Base-by-base conservation (phyloP, 2,329 filamentous ascomycete species). In the Penicillium fuscoglaucum region DNA sequence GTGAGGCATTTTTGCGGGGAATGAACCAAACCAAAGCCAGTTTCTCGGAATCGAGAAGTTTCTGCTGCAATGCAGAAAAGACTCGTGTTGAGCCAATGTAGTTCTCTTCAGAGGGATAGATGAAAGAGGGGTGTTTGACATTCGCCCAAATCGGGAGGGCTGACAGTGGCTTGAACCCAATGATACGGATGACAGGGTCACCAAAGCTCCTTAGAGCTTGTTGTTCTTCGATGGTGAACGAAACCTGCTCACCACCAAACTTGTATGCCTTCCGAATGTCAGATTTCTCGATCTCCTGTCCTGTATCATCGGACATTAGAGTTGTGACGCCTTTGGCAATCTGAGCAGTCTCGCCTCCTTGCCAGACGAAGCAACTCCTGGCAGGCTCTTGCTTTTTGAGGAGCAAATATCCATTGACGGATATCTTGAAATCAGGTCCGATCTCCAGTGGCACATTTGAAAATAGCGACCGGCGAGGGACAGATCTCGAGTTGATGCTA, bases 241-340 rank as follows among this genome's bases (percentile, higher is more conserved):
- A 84, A 47, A 99, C 86, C 48, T 91, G 91, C 64, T 96, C 91
- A 40, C 91, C 93, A 13, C 93, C 95, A 70, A 98, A 98, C 68
- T 95, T 97, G 80, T 95, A 99, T 0, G 93, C 95, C 74, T 95
- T 97, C 59, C 89, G 89, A 21, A 96, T 84, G 68, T 98, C 92
- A 3, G 78, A 78, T 66, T 93, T 93, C 62, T 96, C 88, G 0
- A 98, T 86, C 0, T 86, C 85, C 39, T 87, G 83, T 2, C 88
- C 85, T 19, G 87, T 92, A 66, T 96, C 91, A 60, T 91, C 90
- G 4, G 91, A 88, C 55, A 93, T 83, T 57, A 87, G 85, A 1
- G 86, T 87, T 0, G 90, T 95, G 66, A 89, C 84, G 1, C 90
- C 87, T 13, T 84, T 81, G 1, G 86, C 93, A 57, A 98, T 88